Evolutionary conservation across 2,329 filamentous ascomycete genomes (phyloP).

Genomic region (Cladophialophora exuberans): DNA sequence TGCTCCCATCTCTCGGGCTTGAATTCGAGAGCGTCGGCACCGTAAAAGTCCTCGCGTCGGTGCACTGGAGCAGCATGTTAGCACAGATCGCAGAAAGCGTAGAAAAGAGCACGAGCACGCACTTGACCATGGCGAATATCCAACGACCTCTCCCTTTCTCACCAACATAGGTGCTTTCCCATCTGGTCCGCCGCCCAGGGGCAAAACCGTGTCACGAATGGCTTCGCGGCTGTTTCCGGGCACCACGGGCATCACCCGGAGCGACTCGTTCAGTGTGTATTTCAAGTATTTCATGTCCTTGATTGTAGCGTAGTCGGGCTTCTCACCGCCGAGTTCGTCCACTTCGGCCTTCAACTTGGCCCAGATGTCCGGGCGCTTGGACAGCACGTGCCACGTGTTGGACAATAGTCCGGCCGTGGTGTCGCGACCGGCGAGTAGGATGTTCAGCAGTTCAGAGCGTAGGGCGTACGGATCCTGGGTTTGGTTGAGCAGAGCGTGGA

Average conservation of each 20-base stretch:
- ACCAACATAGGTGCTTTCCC: constrained; percentile 53
- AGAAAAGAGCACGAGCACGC: background rate
- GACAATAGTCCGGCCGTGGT: constrained; percentile 42
- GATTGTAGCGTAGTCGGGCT: constrained; percentile 31
- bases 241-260: constrained; percentile 49
- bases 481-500: constrained; percentile 30
- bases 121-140: constrained; percentile 47
- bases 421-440: constrained; percentile 44
- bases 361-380: constrained; percentile 41
- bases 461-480: constrained; percentile 31
- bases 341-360: constrained; percentile 46
- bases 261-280: constrained; percentile 40
- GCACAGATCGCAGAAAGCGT: too few relatives aligned
- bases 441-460: constrained; percentile 38
- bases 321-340: constrained; percentile 26
- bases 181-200: constrained; percentile 53
- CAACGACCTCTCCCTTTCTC: constrained; percentile 49
- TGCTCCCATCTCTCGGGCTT: constrained; percentile 43
- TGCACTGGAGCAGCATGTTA: too few relatives aligned
- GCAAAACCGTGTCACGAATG: constrained; percentile 49
- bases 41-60: constrained; percentile 38
- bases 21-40: constrained; percentile 39
- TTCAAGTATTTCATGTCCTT: constrained; percentile 35
- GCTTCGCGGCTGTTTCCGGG: constrained; percentile 45
- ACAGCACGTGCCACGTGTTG: constrained; percentile 40